Evolutionary conservation across 2,329 filamentous ascomycete genomes (phyloP).

Genomic region (Phoma herbarum): DNA sequence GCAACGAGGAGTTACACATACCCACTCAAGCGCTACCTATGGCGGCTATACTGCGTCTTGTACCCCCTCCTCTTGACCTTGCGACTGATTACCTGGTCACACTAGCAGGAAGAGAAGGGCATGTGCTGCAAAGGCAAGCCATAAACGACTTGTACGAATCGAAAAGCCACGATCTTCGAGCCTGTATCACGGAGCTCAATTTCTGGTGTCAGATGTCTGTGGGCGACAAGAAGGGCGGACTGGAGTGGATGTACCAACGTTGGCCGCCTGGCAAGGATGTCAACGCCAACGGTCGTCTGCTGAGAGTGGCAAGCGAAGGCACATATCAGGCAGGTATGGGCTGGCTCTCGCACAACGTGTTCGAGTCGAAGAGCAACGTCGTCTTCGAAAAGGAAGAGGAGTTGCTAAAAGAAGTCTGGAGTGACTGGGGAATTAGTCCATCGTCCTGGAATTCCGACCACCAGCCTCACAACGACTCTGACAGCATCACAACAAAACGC

Average conservation of each 20-base stretch:
- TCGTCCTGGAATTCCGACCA: slow-evolving; percentile 58
- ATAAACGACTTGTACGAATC: slow-evolving; percentile 75
- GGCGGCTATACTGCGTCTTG: slow-evolving; percentile 84
- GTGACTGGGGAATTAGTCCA: slow-evolving; percentile 72
- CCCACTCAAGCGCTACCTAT: slow-evolving; percentile 78
- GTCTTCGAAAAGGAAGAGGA: slow-evolving; percentile 66
- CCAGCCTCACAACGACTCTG: slow-evolving; percentile 51
- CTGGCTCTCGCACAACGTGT: slow-evolving; percentile 70
- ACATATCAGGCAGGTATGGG: slow-evolving; percentile 85
- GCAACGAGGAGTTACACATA: slow-evolving; percentile 87
- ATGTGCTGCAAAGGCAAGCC: slow-evolving; percentile 73
- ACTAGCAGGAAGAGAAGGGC: slow-evolving; percentile 87
- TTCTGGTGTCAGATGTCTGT: slow-evolving; percentile 98
- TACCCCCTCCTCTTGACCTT: slow-evolving; percentile 69
- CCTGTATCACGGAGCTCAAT: slow-evolving; percentile 82
- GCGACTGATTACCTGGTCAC: slow-evolving; percentile 83
- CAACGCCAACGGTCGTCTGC: slow-evolving; percentile 70
- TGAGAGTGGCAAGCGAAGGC: slow-evolving; percentile 81
- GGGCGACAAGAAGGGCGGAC: slow-evolving; percentile 84
- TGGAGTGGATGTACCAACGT: slow-evolving; percentile 86
- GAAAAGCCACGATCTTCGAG: slow-evolving; percentile 77
- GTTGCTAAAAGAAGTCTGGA: slow-evolving; percentile 69
- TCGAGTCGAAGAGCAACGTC: slow-evolving; percentile 50
- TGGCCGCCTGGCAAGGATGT: slow-evolving; percentile 77
- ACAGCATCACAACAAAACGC: not conserved